Conservation (phyloP, 2,329 filamentous ascomycete species). For the Herpotrichia juniperi region DNA sequence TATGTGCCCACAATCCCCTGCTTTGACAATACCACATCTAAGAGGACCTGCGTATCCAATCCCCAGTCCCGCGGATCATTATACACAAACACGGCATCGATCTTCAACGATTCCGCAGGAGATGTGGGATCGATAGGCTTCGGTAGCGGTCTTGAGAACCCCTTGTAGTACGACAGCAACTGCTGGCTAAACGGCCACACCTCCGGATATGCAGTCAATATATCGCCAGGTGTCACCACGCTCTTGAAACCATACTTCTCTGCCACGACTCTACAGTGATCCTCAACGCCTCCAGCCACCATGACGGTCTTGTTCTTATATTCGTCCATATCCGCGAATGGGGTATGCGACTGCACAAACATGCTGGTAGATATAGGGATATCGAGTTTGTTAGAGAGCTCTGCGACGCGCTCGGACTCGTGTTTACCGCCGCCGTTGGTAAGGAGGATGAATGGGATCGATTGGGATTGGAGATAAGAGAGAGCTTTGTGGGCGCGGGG, state of each 20-base stretch:
- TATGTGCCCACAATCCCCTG: constrained; percentile 82
- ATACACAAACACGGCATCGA: constrained; percentile 92
- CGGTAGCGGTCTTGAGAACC: constrained; percentile 64
- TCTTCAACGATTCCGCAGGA: constrained; percentile 65
- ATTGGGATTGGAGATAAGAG: constrained; percentile 71
- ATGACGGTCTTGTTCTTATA: constrained; percentile 61
- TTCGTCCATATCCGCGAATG: constrained; percentile 71
- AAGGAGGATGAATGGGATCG: constrained; percentile 89
- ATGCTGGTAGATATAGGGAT: constrained; percentile 69
- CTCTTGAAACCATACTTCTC: constrained; percentile 64
- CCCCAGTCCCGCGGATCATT: constrained; percentile 98
- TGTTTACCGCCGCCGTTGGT: constrained; percentile 93
- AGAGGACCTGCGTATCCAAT: constrained; percentile 82
- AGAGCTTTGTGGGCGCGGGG: constrained; percentile 79
- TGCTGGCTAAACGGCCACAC: constrained; percentile 84
- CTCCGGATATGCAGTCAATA: constrained; percentile 73
- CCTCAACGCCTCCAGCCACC: constrained; percentile 55
- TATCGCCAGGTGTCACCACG: constrained; percentile 85
- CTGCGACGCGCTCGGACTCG: constrained; percentile 74
- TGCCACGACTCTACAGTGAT: constrained; percentile 73
- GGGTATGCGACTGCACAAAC: constrained; percentile 91
- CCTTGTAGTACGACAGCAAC: constrained; percentile 66
- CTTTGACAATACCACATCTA: constrained; percentile 81
- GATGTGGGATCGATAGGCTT: constrained; percentile 54
- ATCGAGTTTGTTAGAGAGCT: constrained; percentile 70